phyloP scores from a whole-genome alignment of 768 basidiomycete genomes.

The Mycena pura region DNA sequence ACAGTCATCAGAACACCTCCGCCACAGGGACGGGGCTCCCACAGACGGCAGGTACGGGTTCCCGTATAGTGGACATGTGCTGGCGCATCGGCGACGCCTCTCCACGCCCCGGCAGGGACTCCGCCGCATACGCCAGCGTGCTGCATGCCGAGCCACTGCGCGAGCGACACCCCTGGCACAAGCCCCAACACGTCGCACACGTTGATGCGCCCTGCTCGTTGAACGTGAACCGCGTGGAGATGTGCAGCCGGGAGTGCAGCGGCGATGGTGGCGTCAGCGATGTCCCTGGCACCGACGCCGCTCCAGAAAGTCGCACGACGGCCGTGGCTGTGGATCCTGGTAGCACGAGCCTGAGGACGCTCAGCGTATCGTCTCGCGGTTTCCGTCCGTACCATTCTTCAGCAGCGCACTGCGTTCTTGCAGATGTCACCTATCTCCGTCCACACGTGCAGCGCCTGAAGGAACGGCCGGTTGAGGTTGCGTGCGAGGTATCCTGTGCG shows the following conservation, averaged over 20 bases:
- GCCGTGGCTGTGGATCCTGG: slow-evolving; percentile 66
- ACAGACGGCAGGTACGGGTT: no score
- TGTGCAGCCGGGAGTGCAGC: slow-evolving; percentile 73
- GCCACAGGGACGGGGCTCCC: no score
- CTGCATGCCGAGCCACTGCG: slow-evolving; percentile 73
- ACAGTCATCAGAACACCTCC: no score
- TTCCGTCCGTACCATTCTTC: slow-evolving; percentile 59
- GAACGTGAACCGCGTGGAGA: slow-evolving; percentile 76
- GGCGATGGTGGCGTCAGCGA: slow-evolving; percentile 67
- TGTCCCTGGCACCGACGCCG: slow-evolving; percentile 59
- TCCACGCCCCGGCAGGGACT: slow-evolving; percentile 34
- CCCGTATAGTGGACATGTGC: no score
- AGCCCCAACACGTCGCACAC: slow-evolving; percentile 78
- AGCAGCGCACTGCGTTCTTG: slow-evolving; percentile 70
- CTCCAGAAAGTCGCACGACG: slow-evolving; percentile 18
- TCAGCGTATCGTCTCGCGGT: slow-evolving; percentile 76
- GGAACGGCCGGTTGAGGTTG: slow-evolving; percentile 50
- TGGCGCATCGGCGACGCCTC: not conserved
- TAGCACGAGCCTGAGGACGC: slow-evolving; percentile 77
- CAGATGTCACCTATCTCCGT: slow-evolving; percentile 76
- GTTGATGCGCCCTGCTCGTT: slow-evolving; percentile 84
- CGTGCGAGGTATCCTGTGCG: slow-evolving; percentile 30
- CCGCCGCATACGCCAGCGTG: slow-evolving; percentile 57
- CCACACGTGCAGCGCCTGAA: slow-evolving; percentile 74
- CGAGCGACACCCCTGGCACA: slow-evolving; percentile 69